phyloP scores from a whole-genome alignment of 805 yeast genomes.

The Metschnikowia drakensbergensis region DNA sequence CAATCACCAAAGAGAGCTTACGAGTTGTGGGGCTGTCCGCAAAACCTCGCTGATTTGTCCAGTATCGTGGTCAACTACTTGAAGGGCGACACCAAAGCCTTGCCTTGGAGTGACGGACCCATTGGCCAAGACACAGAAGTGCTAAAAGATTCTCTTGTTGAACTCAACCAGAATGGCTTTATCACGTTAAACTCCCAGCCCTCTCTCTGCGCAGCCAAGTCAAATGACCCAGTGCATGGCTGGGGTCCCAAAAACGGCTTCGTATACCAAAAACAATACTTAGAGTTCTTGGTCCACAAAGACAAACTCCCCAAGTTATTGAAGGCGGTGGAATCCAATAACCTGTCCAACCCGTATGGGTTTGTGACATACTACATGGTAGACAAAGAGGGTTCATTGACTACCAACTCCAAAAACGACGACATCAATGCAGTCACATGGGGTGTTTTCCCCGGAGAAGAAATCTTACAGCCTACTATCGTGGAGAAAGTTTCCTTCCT shows the following conservation, averaged over 20 bases:
- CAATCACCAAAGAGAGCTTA: slow-evolving; percentile 77
- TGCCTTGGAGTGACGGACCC: slow-evolving; percentile 97
- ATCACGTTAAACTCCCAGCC: slow-evolving; percentile 93
- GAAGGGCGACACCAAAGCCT: slow-evolving; percentile 61
- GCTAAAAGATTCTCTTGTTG: slow-evolving; percentile 55
- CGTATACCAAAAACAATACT: slow-evolving; percentile 90
- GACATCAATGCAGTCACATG: slow-evolving; percentile 95
- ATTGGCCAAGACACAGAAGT: slow-evolving; percentile 69
- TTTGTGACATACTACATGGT: slow-evolving; percentile 78
- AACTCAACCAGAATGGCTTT: slow-evolving; percentile 63
- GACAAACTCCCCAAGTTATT: slow-evolving; percentile 34
- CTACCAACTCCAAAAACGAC: slow-evolving; percentile 67
- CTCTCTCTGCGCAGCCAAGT: slow-evolving; percentile 73
- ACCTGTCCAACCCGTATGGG: slow-evolving; percentile 33
- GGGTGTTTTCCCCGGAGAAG: slow-evolving; percentile 94
- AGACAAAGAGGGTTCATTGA: slow-evolving; percentile 50
- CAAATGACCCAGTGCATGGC: slow-evolving; percentile 70
- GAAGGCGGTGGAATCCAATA: slow-evolving; percentile 42
- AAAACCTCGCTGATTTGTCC: slow-evolving; percentile 53
- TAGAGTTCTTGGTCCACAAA: slow-evolving; percentile 78
- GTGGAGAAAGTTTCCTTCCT: slow-evolving; percentile 88
- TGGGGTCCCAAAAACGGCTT: slow-evolving; percentile 96
- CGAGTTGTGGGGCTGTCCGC: slow-evolving; percentile 88
- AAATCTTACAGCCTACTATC: slow-evolving; percentile 91
- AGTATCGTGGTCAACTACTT: slow-evolving; percentile 65